These are phyloP conservation scores for Globisporangium rhizosaccharum DNA, from an alignment of 352 stramenopile species.

Conservation along the genomic window DNA sequence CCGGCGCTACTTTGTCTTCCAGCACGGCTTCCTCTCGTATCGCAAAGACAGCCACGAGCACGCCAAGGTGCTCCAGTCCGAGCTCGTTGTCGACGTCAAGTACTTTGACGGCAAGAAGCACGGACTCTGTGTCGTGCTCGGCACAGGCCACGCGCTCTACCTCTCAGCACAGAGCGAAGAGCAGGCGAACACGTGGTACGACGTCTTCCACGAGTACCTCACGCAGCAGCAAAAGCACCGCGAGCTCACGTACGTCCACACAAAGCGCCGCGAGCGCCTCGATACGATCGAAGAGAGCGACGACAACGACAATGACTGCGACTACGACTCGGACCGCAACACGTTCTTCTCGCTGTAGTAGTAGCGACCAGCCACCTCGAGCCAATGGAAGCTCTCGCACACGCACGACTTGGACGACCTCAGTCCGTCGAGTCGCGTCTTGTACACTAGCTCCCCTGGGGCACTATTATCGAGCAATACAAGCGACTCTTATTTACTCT, in stretches of 20 bases:
- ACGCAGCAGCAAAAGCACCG: conserved; percentile 25
- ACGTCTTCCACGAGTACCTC: conserved; percentile 52
- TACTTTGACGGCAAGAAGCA: conserved; percentile 47
- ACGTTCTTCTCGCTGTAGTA: conserved; percentile 10
- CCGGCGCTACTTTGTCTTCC: conserved; percentile 75
- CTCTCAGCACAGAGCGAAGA: conserved; percentile 45
- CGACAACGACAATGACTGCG: conserved; percentile 19
- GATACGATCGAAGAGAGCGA: conserved; percentile 36
- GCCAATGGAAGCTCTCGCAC: conserved; percentile 1
- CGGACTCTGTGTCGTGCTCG: conserved; percentile 43
- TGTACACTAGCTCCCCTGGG: too few relatives aligned
- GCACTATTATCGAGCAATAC: too few relatives aligned
- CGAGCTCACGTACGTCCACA: conserved; percentile 33
- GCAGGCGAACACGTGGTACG: conserved; percentile 56
- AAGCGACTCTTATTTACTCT: too few relatives aligned
- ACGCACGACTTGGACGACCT: too few relatives aligned
- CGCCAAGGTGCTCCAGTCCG: conserved; percentile 38
- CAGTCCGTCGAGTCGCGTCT: too few relatives aligned
- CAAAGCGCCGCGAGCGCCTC: conserved; percentile 34
- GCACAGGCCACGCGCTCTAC: conserved; percentile 38
- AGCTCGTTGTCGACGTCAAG: conserved; percentile 45
- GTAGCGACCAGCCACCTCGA: not conserved
- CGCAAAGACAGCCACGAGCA: conserved; percentile 52
- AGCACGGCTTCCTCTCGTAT: conserved; percentile 53
- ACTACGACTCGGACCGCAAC: conserved; percentile 20